These are phyloP conservation scores for Phoenix dactylifera DNA, from an alignment of 176 grass and related monocot genomes.

Conservation along the genomic window DNA sequence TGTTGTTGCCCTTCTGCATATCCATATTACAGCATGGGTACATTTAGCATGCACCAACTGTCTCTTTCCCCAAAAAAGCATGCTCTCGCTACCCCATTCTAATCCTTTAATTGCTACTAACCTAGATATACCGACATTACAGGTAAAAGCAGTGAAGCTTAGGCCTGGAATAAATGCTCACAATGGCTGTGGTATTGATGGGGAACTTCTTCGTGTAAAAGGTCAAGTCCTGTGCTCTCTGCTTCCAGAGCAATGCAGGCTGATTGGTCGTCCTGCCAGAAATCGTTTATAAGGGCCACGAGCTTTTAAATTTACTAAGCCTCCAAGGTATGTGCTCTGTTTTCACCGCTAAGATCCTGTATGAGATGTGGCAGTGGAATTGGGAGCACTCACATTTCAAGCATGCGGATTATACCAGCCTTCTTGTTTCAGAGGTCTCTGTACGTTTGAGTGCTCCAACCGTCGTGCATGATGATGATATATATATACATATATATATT, in stretches of 20 bases:
- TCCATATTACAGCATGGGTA: no score
- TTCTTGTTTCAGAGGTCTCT: conserved; percentile 30
- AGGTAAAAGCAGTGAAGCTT: conserved; percentile 91
- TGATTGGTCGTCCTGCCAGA: conserved; percentile 62
- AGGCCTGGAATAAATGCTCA: conserved; percentile 75
- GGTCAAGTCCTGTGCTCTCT: conserved; percentile 74
- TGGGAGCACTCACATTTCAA: conserved; percentile 10
- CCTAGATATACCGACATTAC: conserved; percentile 12
- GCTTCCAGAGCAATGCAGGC: conserved; percentile 77
- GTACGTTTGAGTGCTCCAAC: conserved; percentile 63
- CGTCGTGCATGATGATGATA: no score
- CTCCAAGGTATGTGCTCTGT: conserved; percentile 17
- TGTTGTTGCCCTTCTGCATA: no score
- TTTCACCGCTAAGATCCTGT: conserved; percentile 42
- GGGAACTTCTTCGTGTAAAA: conserved; percentile 65
- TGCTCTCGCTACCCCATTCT: no score
- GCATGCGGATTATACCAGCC: conserved; percentile 2
- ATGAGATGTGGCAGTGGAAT: conserved; percentile 15
- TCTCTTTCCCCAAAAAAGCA: no score
- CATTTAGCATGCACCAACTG: no score
- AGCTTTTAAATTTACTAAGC: conserved; percentile 20
- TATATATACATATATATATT: no score
- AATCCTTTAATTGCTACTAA: no score
- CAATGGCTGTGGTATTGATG: conserved; percentile 84
- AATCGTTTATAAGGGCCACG: conserved; percentile 30